Base-by-base conservation (phyloP, 768 basidiomycete genomes). In the Mycena belliarum region DNA sequence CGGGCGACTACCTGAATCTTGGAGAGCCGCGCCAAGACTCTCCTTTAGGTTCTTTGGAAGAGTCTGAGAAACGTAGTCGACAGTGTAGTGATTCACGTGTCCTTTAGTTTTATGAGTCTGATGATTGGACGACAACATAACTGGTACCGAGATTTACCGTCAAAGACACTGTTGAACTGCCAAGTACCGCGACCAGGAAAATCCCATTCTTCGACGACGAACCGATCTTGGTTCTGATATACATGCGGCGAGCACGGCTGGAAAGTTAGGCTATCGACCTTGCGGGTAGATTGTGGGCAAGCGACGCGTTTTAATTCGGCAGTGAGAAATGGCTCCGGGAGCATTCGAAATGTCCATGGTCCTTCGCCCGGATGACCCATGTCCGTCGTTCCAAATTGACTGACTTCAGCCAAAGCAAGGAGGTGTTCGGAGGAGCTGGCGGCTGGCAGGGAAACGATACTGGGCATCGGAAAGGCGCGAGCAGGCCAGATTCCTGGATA, bases 281-380 rank as follows among this genome's bases (percentile, higher is more conserved):
- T 55, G 38, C 59, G 49, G 79, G 52, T 59, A 8, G 77, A 74
- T 53, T 56, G 63, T 4, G 80, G 74, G 41, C 69, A 63, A 21
- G 78, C 75, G 37, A 77, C 51, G 29, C 70, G 73, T 28, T 59
- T 65, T 25, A 84, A 60, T 66, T 82, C 77, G 12, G 66, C 52
- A 21, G 76, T 69, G 24, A 84, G 60, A 6, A 58, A 66, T 12
- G 70, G 72, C 55, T 82, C 79, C 16, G 70, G 49, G 24, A 84
- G 74, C 25, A 76, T 65, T 18, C 77, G 79, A 65, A 83, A 85
- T 4, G 82, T 78, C 83, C 83, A 85, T 33, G 76, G 76, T 32
- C 77, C 76, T 50, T 70, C 73, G 29, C 81, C 82, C 9, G 79
- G 75, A 43, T 75, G 76, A 60, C 82, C 82, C 65, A 84, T 77